phyloP scores from a whole-genome alignment of 768 basidiomycete genomes.

The Rhizopogon roseolus region DNA sequence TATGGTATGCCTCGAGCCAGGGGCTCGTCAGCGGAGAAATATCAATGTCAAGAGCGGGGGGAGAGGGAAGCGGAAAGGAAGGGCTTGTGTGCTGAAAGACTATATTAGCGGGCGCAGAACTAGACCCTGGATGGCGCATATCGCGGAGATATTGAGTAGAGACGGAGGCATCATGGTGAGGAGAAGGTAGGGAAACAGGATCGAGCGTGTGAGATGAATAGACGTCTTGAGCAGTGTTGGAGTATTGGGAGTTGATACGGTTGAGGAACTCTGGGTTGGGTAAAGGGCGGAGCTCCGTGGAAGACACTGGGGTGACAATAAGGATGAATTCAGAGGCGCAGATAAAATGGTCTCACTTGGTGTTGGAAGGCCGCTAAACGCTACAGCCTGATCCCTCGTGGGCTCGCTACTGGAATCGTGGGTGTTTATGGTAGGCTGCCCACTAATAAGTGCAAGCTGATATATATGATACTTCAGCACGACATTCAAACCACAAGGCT shows the following conservation, averaged over 20 bases:
- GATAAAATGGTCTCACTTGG: slow-evolving; percentile 45
- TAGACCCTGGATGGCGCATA: slow-evolving; percentile 33
- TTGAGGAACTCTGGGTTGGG: slow-evolving; percentile 55
- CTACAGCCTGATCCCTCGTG: slow-evolving; percentile 27
- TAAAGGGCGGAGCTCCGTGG: slow-evolving; percentile 62
- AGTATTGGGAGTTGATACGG: slow-evolving; percentile 52
- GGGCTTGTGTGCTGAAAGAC: slow-evolving; percentile 50
- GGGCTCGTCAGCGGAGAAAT: slow-evolving; percentile 80
- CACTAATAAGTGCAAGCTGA: slow-evolving; percentile 68
- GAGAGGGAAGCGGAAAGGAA: slow-evolving; percentile 35
- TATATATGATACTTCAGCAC: slow-evolving; percentile 9
- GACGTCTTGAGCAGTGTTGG: slow-evolving; percentile 21
- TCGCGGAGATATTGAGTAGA: slow-evolving; percentile 20
- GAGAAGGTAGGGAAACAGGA: slow-evolving; percentile 21
- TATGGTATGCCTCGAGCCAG: slow-evolving; percentile 64
- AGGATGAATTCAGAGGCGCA: slow-evolving; percentile 7
- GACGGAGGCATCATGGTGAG: slow-evolving; percentile 24
- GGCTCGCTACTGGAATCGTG: slow-evolving; percentile 31
- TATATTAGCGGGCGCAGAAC: slow-evolving; percentile 70
- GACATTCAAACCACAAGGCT: not conserved
- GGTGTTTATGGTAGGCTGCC: slow-evolving; percentile 31
- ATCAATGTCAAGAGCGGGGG: slow-evolving; percentile 61
- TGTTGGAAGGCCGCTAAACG: slow-evolving; percentile 57
- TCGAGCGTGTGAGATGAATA: slow-evolving; percentile 22
- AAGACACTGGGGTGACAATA: slow-evolving; percentile 41